phyloP scores from a whole-genome alignment of 371 early-diverging fungal genomes.

The Entomophthora muscae region DNA sequence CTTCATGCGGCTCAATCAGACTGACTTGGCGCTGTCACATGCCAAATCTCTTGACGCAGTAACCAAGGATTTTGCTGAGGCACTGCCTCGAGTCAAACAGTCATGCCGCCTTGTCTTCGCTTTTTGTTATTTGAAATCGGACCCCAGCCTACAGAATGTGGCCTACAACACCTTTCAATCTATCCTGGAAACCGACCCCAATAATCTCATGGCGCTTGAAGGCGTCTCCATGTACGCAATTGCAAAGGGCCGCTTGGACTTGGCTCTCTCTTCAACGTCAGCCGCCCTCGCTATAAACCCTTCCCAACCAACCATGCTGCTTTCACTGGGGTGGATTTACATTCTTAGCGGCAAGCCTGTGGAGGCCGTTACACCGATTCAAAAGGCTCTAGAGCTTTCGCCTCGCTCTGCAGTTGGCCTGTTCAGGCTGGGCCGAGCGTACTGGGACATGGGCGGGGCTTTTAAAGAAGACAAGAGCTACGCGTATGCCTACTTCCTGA shows the following conservation, averaged over 20 bases:
- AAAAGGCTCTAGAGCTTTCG: slow-evolving; percentile 25
- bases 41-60: not conserved
- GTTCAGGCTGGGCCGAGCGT: slow-evolving; percentile 52
- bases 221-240: slow-evolving; percentile 11
- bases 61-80: not conserved
- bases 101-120: slow-evolving; percentile 46
- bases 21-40: slow-evolving; percentile 1
- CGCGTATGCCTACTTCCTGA: slow-evolving; percentile 48
- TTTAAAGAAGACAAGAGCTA: slow-evolving; percentile 28
- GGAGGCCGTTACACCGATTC: slow-evolving; percentile 32
- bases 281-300: not conserved
- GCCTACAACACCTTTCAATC: slow-evolving; percentile 29
- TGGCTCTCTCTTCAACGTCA: not conserved
- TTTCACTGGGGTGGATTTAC: slow-evolving; percentile 18
- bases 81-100: slow-evolving; percentile 16
- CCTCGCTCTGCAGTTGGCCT: slow-evolving; percentile 29
- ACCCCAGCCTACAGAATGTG: slow-evolving; percentile 26
- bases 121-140: slow-evolving; percentile 32
- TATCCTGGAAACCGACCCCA: slow-evolving; percentile 23
- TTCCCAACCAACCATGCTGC: not conserved
- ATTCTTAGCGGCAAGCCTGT: slow-evolving; percentile 18
- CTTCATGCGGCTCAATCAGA: not conserved
- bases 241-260: not conserved
- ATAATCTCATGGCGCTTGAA: slow-evolving; percentile 28
- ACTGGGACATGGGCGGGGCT: slow-evolving; percentile 64